Conservation (phyloP, 345 rosid genomes). For the Abelmoschus esculentus region DNA sequence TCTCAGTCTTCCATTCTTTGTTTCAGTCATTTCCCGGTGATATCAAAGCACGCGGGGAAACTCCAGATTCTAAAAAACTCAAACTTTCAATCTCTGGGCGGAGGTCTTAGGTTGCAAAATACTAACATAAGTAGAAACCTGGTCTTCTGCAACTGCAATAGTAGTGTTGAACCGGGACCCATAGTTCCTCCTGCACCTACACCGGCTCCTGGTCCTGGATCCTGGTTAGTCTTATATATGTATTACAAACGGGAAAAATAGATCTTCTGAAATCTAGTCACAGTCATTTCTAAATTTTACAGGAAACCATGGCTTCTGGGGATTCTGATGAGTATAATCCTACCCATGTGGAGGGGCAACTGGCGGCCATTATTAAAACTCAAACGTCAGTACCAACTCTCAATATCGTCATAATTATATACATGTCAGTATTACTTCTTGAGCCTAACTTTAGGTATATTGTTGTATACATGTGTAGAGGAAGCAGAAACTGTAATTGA, state of each 20-base stretch:
- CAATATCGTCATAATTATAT: background rate
- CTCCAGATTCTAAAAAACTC: background rate
- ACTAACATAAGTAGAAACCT: background rate
- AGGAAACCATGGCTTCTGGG: conserved; percentile 54
- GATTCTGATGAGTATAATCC: conserved; percentile 26
- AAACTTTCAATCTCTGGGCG: background rate
- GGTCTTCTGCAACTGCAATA: background rate
- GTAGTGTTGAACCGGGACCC: background rate
- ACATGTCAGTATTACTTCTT: background rate
- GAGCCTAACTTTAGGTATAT: background rate
- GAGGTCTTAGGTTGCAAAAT: background rate
- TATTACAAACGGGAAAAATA: background rate
- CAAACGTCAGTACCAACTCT: conserved; percentile 22
- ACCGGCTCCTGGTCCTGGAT: conserved; percentile 7
- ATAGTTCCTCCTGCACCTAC: background rate
- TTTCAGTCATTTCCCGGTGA: background rate
- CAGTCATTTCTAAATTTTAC: background rate
- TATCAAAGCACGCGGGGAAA: background rate
- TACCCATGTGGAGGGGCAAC: conserved; percentile 37
- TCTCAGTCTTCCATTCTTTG: background rate
- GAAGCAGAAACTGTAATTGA: conserved; percentile 28
- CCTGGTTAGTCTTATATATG: conserved; percentile 3
- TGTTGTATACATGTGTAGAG: conserved; percentile 17
- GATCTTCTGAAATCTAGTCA: background rate
- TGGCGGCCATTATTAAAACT: conserved; percentile 32